Base-by-base conservation (phyloP, 768 basidiomycete genomes). In the Megacollybia marginata region DNA sequence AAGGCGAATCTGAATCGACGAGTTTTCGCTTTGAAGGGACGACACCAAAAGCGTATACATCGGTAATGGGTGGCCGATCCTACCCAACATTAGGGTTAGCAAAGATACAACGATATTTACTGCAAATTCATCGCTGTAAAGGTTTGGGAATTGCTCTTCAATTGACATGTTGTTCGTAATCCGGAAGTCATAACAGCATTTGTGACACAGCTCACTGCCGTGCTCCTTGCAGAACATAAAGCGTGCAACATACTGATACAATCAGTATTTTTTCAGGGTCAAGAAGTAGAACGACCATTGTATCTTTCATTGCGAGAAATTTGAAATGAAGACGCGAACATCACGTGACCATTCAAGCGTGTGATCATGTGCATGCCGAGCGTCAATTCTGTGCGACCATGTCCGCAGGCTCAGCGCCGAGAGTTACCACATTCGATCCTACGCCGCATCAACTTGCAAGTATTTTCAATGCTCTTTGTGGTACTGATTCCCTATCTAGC, bases 401-500 rank as follows among this genome's bases (percentile, higher is more conserved):
- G 38, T 40, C 38, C 38, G 23, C 23, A 28, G 10, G 35, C 35
- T 36, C 35, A 36, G 38, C 38, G 38, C 13, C 38, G 15, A 40
- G 18, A 18, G 15, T 15, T 13, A 13, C 38, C 38, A 40, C 13
- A 15, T 40, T 40, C 15, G 18, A 40, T 2, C 38, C 38, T 13
- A 40, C 38, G 38, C 38, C 38, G 15, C 18, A 40, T 40, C 38
- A 40, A 8, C 13, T 40, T 40, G 38, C 18, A 40, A 40, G 38
- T 18, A 13, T 40, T 18, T 40, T 18, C 15, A 40, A 40, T 40
- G 38, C 18, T 13, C 15, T 40, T 40, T 13, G 18, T 40, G 38
- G 2, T 8, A 8, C 38, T 40, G 4, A 40, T 40, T 40, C 38
- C 8, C 8, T 8, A 15, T 13, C 38, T 40, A 89, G 87, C 79